phyloP scores from a whole-genome alignment of 1,284 basidiomycete genomes.

The Ustilago tritici region DNA sequence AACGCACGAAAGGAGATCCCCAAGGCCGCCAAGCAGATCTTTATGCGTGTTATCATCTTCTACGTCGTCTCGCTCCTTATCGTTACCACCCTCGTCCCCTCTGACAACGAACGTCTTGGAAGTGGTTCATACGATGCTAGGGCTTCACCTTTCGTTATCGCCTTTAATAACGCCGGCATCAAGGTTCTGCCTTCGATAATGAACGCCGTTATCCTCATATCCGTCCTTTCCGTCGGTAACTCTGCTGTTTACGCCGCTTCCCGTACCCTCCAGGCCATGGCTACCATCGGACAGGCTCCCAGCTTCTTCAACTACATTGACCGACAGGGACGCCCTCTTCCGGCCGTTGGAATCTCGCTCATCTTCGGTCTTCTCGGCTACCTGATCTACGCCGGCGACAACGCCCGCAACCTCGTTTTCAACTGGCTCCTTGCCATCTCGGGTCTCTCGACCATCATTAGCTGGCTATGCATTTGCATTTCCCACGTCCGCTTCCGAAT shows the following conservation, averaged over 20 bases:
- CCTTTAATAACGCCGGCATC: conserved; percentile 71
- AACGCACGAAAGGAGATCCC: conserved; percentile 72
- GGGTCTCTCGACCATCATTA: conserved; percentile 73
- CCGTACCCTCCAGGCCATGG: conserved; percentile 69
- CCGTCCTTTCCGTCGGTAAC: conserved; percentile 71
- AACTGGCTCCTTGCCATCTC: conserved; percentile 72
- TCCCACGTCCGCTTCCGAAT: conserved; percentile 75
- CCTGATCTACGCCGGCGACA: conserved; percentile 70
- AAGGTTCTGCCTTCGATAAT: conserved; percentile 71
- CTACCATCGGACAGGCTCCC: conserved; percentile 71
- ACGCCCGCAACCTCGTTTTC: conserved; percentile 69
- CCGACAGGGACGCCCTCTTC: conserved; percentile 72
- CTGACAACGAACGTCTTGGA: conserved; percentile 52
- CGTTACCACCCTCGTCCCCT: conserved; percentile 74
- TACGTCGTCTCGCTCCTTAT: conserved; percentile 74
- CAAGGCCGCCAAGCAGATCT: conserved; percentile 72
- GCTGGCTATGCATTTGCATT: conserved; percentile 67
- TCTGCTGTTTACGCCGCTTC: conserved; percentile 70
- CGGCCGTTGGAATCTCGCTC: conserved; percentile 68
- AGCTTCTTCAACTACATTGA: conserved; percentile 71
- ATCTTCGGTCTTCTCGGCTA: conserved; percentile 62
- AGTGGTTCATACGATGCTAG: conserved; percentile 69
- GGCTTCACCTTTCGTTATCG: conserved; percentile 73
- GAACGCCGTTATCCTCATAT: conserved; percentile 72
- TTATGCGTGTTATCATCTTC: conserved; percentile 72